Evolutionary conservation across 768 basidiomycete genomes (phyloP).

Genomic region (Mycena polygramma): DNA sequence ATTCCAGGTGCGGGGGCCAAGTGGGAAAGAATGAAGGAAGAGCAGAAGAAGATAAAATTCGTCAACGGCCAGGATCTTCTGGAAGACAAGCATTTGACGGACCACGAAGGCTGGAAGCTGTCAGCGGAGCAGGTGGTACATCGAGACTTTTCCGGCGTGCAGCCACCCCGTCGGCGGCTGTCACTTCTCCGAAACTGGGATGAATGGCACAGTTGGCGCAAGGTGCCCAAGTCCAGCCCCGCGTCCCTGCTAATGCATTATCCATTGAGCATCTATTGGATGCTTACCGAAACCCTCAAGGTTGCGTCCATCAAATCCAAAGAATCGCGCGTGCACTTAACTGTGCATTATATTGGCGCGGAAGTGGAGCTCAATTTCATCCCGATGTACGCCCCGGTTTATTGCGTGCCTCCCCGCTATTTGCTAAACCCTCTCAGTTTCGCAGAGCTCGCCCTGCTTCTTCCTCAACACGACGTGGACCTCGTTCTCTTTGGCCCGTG

Average conservation of each 20-base stretch:
- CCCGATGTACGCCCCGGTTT: neutral
- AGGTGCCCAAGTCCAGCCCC: slow-evolving; percentile 10
- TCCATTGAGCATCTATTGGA: slow-evolving; percentile 13
- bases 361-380: slow-evolving; percentile 20
- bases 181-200: neutral
- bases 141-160: neutral
- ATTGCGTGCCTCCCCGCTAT: too few species aligned
- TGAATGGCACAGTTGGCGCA: slow-evolving; percentile 11
- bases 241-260: slow-evolving; percentile 11
- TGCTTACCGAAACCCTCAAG: slow-evolving; percentile 3
- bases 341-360: slow-evolving; percentile 15
- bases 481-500: slow-evolving; percentile 4
- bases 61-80: slow-evolving; percentile 9
- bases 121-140: neutral
- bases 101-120: slow-evolving; percentile 7
- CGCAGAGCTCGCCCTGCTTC: slow-evolving; percentile 11
- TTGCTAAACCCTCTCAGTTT: neutral
- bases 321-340: neutral
- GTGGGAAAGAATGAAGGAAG: neutral
- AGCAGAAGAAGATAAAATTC: neutral
- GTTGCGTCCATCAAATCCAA: neutral
- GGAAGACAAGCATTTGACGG: neutral
- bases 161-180: neutral
- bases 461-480: slow-evolving; percentile 8
- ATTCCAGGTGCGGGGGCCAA: neutral